Percentiles rank a stretch among this genome's conserved stretches.
These are phyloP conservation scores for Venturia pyrina DNA, from an alignment of 2,329 filamentous ascomycete genomes.

Conservation along the genomic window DNA sequence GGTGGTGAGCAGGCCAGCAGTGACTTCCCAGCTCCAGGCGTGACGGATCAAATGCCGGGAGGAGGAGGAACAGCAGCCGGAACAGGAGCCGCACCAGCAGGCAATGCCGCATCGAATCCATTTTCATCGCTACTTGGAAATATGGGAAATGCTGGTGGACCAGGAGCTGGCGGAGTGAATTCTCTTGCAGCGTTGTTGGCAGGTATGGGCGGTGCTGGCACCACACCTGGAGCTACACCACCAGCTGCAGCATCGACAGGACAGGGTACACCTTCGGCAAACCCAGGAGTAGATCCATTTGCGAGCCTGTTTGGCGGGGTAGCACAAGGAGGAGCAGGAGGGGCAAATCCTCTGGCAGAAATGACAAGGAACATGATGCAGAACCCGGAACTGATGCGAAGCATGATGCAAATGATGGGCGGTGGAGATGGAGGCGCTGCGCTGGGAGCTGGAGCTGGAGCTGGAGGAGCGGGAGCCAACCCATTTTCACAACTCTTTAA, in stretches of 20 bases:
- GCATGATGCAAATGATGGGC: constrained; percentile 43
- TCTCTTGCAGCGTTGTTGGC: constrained; percentile 23
- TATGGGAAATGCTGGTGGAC: constrained; percentile 20
- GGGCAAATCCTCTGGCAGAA: constrained; percentile 39
- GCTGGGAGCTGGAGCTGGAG: constrained; percentile 26
- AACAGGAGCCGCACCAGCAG: constrained; percentile 16
- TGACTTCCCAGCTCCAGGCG: constrained; percentile 80
- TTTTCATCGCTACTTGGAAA: constrained; percentile 45
- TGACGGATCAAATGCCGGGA: constrained; percentile 69
- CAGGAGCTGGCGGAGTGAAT: constrained; percentile 23
- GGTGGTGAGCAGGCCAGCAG: constrained; percentile 37
- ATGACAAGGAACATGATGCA: constrained; percentile 41
- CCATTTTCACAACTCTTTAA: constrained; percentile 35
- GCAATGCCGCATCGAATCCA: constrained; percentile 38
- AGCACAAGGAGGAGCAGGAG: constrained; percentile 5
- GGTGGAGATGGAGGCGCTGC: constrained; percentile 19
- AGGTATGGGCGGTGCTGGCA: constrained; percentile 14
- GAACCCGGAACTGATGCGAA: constrained; percentile 48
- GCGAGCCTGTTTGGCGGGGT: constrained; percentile 47
- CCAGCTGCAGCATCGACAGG: constrained; percentile 19
- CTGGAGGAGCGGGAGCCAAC: constrained; percentile 24
- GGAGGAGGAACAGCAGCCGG: constrained; percentile 13
- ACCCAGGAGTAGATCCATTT: constrained; percentile 52
- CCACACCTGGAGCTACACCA: constrained; percentile 21
- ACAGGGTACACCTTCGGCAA: constrained; percentile 24